A percentile compares a stretch with the other conserved stretches of the same genome.
phyloP scores from a whole-genome alignment of 768 basidiomycete genomes.

The Tricholoma hemisulphureum region DNA sequence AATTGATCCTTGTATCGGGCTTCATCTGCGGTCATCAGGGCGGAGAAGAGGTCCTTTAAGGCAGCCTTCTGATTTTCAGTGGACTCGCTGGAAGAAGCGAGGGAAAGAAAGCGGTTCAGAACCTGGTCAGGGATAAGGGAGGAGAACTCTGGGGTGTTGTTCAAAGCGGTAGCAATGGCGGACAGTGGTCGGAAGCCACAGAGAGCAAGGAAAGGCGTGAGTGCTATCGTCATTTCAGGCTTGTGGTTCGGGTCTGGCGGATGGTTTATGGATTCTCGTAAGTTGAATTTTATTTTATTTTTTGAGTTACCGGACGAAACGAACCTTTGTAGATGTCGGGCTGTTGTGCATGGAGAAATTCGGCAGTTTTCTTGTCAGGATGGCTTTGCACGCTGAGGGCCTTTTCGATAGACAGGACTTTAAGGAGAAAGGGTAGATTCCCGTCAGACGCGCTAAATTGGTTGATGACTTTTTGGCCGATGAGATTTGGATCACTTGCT shows the following conservation, averaged over 20 bases:
- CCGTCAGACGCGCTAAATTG: constrained; percentile 57
- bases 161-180: constrained; percentile 66
- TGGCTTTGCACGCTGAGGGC: constrained; percentile 91
- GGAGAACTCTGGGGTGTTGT: constrained; percentile 71
- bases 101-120: constrained; percentile 47
- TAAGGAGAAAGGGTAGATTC: constrained; percentile 89
- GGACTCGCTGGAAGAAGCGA: constrained; percentile 42
- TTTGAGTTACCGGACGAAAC: background rate
- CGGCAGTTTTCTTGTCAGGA: constrained; percentile 82
- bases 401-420: constrained; percentile 86
- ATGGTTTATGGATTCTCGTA: background rate
- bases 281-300: constrained; percentile 8
- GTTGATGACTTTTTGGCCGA: constrained; percentile 57
- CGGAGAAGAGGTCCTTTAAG: constrained; percentile 75
- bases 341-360: constrained; percentile 60
- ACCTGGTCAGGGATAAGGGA: constrained; percentile 63
- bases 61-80: constrained; percentile 48
- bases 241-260: constrained; percentile 91
- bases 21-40: constrained; percentile 79
- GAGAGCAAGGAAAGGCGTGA: constrained; percentile 86
- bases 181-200: constrained; percentile 89
- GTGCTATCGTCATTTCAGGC: constrained; percentile 97
- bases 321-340: constrained; percentile 91
- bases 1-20: constrained; percentile 54
- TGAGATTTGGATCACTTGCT: constrained; percentile 60